These are phyloP conservation scores for Erysimum cheiranthoides DNA, from an alignment of 345 rosid species.

Conservation along the genomic window DNA sequence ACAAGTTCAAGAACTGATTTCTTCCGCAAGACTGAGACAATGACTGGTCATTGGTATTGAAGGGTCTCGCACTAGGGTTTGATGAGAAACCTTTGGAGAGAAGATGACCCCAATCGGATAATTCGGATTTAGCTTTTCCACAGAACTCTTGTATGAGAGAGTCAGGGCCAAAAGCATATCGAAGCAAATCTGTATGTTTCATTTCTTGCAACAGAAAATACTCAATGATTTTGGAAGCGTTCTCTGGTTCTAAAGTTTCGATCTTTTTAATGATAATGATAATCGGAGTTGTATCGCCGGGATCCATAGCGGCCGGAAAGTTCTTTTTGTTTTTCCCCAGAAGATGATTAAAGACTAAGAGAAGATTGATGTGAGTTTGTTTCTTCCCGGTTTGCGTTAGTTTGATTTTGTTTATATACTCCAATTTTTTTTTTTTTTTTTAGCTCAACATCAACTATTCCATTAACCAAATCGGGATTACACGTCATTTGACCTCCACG, in stretches of 20 bases:
- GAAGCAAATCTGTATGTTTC: slow-evolving; percentile 55
- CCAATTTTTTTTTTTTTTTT: too few relatives aligned
- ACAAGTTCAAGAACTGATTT: slow-evolving; percentile 48
- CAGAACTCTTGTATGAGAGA: slow-evolving; percentile 56
- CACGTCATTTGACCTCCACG: too few relatives aligned
- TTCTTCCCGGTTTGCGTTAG: too few relatives aligned
- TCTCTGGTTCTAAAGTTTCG: slow-evolving; percentile 69
- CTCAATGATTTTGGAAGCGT: slow-evolving; percentile 83
- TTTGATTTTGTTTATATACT: too few relatives aligned
- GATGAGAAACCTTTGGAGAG: slow-evolving; percentile 49
- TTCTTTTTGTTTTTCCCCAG: background rate
- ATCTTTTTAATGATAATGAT: slow-evolving; percentile 64
- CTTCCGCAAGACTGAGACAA: slow-evolving; percentile 58
- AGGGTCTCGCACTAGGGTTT: slow-evolving; percentile 53
- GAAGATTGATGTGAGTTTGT: background rate
- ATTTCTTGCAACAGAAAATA: slow-evolving; percentile 72
- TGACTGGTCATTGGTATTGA: slow-evolving; percentile 44
- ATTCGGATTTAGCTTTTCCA: slow-evolving; percentile 53
- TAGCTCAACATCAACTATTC: too few relatives aligned
- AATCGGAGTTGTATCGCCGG: slow-evolving; percentile 57
- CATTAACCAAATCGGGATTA: too few relatives aligned
- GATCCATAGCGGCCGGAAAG: slow-evolving; percentile 59
- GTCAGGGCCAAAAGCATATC: slow-evolving; percentile 70
- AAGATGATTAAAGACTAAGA: slow-evolving; percentile 3
- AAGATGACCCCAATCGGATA: slow-evolving; percentile 56